A percentile compares a stretch with the other conserved stretches of the same genome.
These are phyloP conservation scores for Coemansia sp. DNA, from an alignment of 192 early-diverging fungal genomes.

Conservation along the genomic window DNA sequence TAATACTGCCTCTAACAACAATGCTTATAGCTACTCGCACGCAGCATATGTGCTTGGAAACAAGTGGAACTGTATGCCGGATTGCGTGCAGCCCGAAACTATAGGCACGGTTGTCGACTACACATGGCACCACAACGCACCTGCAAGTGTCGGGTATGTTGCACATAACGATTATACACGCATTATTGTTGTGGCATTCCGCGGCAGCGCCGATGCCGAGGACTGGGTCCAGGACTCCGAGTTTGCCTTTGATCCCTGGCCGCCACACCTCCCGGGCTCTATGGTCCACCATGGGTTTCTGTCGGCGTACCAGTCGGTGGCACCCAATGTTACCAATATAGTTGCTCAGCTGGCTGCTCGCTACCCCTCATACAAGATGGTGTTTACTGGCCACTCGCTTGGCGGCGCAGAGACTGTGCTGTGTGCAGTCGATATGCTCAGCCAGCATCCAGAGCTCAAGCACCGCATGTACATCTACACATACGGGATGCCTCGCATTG, in stretches of 20 bases:
- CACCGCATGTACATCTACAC: conserved; percentile 45
- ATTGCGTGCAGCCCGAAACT: conserved; percentile 25
- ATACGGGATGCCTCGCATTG: conserved; percentile 50
- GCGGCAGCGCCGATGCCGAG: conserved; percentile 29
- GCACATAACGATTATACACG: conserved; percentile 29
- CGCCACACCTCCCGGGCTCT: conserved; percentile 35
- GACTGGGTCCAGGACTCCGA: conserved; percentile 51
- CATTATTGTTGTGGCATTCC: conserved; percentile 38
- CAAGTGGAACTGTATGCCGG: conserved; percentile 31
- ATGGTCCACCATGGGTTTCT: conserved; percentile 54
- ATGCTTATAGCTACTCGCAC: conserved; percentile 34
- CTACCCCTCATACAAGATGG: conserved; percentile 39
- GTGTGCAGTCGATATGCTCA: conserved; percentile 36
- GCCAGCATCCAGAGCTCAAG: conserved; percentile 21
- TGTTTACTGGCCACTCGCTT: conserved; percentile 54
- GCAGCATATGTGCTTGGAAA: conserved; percentile 28
- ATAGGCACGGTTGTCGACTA: conserved; percentile 34
- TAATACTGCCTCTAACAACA: conserved; percentile 1
- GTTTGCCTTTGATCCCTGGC: conserved; percentile 51
- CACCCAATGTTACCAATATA: conserved; percentile 14
- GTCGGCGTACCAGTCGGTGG: conserved; percentile 38
- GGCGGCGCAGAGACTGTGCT: conserved; percentile 49
- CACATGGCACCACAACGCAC: conserved; percentile 38
- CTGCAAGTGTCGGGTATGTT: conserved; percentile 43
- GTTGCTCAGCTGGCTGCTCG: conserved; percentile 14